Evolutionary conservation across 495 filamentous ascomycete species (phyloP).

Genomic region (Lophium mytilinum): DNA sequence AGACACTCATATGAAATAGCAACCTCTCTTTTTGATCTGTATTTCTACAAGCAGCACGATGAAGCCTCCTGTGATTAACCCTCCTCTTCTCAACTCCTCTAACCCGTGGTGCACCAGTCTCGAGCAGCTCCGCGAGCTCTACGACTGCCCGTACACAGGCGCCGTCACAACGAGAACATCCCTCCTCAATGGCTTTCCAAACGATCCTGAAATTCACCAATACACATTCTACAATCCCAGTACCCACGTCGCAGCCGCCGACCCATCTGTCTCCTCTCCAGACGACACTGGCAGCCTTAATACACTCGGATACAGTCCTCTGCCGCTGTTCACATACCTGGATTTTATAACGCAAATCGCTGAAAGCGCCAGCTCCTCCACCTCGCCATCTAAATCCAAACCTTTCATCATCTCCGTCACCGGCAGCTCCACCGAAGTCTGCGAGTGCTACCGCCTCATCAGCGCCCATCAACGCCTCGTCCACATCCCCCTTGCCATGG

Average conservation of each 20-base stretch:
- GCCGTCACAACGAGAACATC: constrained; percentile 64
- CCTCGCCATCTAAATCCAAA: constrained; percentile 31
- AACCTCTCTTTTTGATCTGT: too few relatives aligned
- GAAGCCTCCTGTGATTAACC: constrained; percentile 38
- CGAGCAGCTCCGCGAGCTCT: constrained; percentile 49
- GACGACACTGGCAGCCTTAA: constrained; percentile 34
- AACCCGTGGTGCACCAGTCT: constrained; percentile 60
- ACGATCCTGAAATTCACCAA: constrained; percentile 42
- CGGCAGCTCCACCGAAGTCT: constrained; percentile 45
- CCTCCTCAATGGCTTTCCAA: constrained; percentile 49
- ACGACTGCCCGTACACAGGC: constrained; percentile 50
- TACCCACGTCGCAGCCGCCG: constrained; percentile 12
- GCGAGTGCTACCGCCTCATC: constrained; percentile 36
- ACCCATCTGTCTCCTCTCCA: not conserved
- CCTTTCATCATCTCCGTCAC: constrained; percentile 65
- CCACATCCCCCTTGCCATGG: constrained; percentile 46
- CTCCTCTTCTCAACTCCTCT: constrained; percentile 62
- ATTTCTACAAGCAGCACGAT: not conserved
- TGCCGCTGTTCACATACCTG: constrained; percentile 31
- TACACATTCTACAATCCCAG: constrained; percentile 35
- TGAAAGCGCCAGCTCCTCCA: not conserved
- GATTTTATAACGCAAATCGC: constrained; percentile 27
- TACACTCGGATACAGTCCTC: constrained; percentile 40
- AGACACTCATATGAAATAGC: too few relatives aligned
- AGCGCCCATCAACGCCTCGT: constrained; percentile 16